Conservation (phyloP, 768 basidiomycete species). For the Hemileccinum rubropunctum region DNA sequence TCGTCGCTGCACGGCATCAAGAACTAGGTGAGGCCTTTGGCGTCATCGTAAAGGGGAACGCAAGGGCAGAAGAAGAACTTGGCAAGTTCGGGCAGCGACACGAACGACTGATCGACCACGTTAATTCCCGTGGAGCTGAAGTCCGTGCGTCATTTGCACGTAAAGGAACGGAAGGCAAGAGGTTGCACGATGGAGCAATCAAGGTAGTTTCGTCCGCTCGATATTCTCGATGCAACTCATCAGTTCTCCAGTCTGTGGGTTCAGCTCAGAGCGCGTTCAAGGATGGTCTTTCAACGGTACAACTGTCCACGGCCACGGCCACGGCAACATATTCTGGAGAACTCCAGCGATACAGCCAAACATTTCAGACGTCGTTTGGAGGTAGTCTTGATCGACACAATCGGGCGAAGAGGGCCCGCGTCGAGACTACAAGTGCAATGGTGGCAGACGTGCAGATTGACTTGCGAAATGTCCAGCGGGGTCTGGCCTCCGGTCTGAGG, state of each 20-base stretch:
- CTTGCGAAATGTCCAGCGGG: conserved; percentile 49
- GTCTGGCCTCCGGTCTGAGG: conserved; percentile 48
- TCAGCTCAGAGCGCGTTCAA: conserved; percentile 40
- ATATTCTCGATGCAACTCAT: conserved; percentile 11
- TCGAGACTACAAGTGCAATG: conserved; percentile 55
- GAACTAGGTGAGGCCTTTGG: conserved; percentile 59
- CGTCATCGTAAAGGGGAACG: conserved; percentile 53
- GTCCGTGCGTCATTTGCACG: conserved; percentile 42
- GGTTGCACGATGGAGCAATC: conserved; percentile 53
- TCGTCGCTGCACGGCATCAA: conserved; percentile 64
- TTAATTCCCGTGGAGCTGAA: conserved; percentile 41
- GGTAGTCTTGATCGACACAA: conserved; percentile 61
- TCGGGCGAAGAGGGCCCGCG: conserved; percentile 64
- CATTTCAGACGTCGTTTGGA: conserved; percentile 41
- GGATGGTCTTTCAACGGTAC: conserved; percentile 43
- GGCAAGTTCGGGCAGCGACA: conserved; percentile 49
- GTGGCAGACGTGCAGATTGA: conserved; percentile 49
- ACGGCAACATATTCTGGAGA: conserved; percentile 50
- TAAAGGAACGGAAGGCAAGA: conserved; percentile 48
- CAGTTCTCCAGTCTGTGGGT: conserved; percentile 37
- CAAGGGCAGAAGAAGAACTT: conserved; percentile 50
- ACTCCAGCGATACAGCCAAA: conserved; percentile 47
- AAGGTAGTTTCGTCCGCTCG: conserved; percentile 46
- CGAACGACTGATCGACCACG: conserved; percentile 40
- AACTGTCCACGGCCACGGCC: conserved; percentile 44